phyloP scores from a whole-genome alignment of 371 early-diverging fungal genomes.

The Rhizopus arrhizus region DNA sequence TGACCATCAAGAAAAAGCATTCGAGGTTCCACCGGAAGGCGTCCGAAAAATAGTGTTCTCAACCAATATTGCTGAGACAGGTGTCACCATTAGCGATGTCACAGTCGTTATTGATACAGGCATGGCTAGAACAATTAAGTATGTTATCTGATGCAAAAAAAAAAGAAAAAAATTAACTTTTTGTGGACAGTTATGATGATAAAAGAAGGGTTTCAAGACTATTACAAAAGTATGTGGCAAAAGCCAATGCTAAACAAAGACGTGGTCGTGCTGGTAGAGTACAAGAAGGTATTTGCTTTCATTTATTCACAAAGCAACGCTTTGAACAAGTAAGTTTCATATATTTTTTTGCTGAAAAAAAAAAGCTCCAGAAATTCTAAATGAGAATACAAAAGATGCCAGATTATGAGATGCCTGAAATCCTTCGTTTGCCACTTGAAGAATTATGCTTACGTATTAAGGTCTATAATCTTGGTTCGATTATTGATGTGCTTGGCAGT shows the following conservation, averaged over 20 bases:
- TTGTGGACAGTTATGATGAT: constrained; percentile 61
- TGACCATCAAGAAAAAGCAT: constrained; percentile 69
- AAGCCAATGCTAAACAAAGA: constrained; percentile 88
- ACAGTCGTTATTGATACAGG: constrained; percentile 95
- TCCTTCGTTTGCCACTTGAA: constrained; percentile 79
- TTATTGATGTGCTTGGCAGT: constrained; percentile 63
- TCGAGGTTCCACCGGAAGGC: constrained; percentile 63
- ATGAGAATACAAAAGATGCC: constrained; percentile 45
- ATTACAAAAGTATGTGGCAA: constrained; percentile 70
- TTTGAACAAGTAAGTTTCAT: constrained; percentile 52
- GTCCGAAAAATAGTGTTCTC: constrained; percentile 85
- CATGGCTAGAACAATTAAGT: constrained; percentile 78
- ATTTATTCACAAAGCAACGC: constrained; percentile 61
- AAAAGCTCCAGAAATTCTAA: not conserved
- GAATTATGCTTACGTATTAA: constrained; percentile 82
- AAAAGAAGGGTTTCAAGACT: constrained; percentile 69
- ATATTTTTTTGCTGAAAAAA: no score
- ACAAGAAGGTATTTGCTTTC: constrained; percentile 79
- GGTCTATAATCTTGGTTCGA: constrained; percentile 58
- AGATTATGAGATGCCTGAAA: constrained; percentile 77
- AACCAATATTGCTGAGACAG: constrained; percentile 96
- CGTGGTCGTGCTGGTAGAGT: constrained; percentile 94
- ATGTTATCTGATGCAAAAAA: constrained; percentile 3
- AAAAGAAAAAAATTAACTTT: not conserved
- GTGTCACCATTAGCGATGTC: constrained; percentile 94